These are phyloP conservation scores for Colletotrichum endophyticum DNA, from an alignment of 2,329 filamentous ascomycete genomes.

Conservation along the genomic window DNA sequence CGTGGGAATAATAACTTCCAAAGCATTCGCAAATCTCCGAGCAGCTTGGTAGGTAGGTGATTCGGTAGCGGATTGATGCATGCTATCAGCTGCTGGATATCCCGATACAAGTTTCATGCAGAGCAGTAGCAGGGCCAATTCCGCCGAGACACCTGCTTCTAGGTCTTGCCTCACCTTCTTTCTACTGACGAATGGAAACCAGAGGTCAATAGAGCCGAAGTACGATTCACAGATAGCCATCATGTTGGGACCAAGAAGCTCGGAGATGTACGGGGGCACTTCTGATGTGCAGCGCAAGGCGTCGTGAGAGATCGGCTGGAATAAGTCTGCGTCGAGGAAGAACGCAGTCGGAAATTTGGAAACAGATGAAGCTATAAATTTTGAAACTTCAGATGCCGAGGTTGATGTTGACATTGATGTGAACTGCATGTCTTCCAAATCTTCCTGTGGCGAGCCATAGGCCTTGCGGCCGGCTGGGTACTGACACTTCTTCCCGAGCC, in stretches of 20 bases:
- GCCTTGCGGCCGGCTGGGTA: constrained; percentile 18
- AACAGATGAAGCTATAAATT: not conserved
- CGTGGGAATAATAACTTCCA: constrained; percentile 26
- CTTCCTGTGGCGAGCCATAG: not conserved
- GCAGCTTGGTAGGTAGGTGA: constrained; percentile 8
- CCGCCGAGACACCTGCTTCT: not conserved
- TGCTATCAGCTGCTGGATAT: not conserved
- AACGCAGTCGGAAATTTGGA: constrained; percentile 21
- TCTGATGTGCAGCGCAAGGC: not conserved
- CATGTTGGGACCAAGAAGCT: not conserved
- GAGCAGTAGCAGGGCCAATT: constrained; percentile 23
- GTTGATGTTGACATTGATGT: not conserved
- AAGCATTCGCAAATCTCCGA: constrained; percentile 17
- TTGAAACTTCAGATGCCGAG: not conserved
- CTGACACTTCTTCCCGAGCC: constrained; percentile 26
- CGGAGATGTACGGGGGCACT: not conserved
- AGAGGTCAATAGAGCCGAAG: constrained; percentile 25
- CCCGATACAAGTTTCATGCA: constrained; percentile 29
- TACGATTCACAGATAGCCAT: constrained; percentile 15
- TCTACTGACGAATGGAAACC: constrained; percentile 28
- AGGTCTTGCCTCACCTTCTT: constrained; percentile 12
- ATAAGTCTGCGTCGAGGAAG: constrained; percentile 26
- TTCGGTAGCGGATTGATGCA: not conserved
- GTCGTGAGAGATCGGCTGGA: constrained; percentile 15
- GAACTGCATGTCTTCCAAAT: not conserved